Percentiles rank a stretch among this genome's conserved stretches.
Conservation (phyloP, 306 rosid genomes). For the peach (Prunus persica) region Prunus_persica_NCBIv2 NC_034009.1:23387001-23387500, state of each 20-base stretch:
- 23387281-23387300: neutral
- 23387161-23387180: rapidly evolving
- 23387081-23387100: too few relatives aligned
- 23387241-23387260: too few relatives aligned
- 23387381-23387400: neutral
- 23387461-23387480: neutral
- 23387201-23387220: too few relatives aligned
- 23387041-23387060: constrained; percentile 39
- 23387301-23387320: neutral
- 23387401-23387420: neutral
- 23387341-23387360: neutral
- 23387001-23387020: constrained; percentile 21
- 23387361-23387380: neutral
- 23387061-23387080: neutral
- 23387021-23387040: constrained; percentile 36
- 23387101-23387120: too few relatives aligned
- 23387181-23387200: too few relatives aligned
- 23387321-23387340: neutral
- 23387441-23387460: too few relatives aligned
- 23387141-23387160: rapidly evolving
- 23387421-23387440: neutral
- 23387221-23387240: rapidly evolving
- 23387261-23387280: too few relatives aligned
- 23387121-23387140: too few relatives aligned
- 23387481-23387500: neutral